phyloP scores from a whole-genome alignment of 768 basidiomycete genomes.

The Cantharellus anzutake region DNA sequence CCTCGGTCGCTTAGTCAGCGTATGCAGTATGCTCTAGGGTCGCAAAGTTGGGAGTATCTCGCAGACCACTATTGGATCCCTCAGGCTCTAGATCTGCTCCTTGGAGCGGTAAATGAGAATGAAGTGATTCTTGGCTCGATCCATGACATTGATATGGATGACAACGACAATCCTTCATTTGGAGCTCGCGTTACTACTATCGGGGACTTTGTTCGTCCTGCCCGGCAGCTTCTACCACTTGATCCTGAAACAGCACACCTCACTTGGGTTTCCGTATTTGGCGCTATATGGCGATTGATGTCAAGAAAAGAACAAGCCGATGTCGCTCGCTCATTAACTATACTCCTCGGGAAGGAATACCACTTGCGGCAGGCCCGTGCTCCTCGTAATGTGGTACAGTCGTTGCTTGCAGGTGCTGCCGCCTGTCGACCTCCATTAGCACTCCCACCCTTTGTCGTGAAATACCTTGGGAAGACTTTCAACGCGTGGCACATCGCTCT shows the following conservation, averaged over 20 bases:
- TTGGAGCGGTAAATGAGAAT: conserved; percentile 41
- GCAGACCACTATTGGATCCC: conserved; percentile 90
- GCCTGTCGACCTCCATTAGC: conserved; percentile 76
- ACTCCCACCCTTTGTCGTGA: conserved; percentile 85
- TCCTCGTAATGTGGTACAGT: conserved; percentile 84
- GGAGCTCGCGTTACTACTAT: conserved; percentile 10
- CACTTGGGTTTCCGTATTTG: conserved; percentile 77
- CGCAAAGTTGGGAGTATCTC: conserved; percentile 89
- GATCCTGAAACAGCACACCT: conserved; percentile 62
- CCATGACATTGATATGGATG: conserved; percentile 4
- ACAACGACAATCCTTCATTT: not conserved
- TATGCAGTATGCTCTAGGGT: conserved; percentile 74
- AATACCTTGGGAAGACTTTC: conserved; percentile 91
- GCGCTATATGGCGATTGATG: conserved; percentile 69
- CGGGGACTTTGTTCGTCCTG: conserved; percentile 43
- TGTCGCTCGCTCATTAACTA: conserved; percentile 75
- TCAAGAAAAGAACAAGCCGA: conserved; percentile 76
- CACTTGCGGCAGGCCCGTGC: conserved; percentile 75
- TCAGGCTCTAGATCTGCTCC: conserved; percentile 71
- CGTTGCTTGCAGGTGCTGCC: conserved; percentile 66
- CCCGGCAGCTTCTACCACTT: conserved; percentile 66
- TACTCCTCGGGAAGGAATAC: conserved; percentile 81
- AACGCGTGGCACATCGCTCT: conserved; percentile 87
- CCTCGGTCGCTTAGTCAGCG: conserved; percentile 67
- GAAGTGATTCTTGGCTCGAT: conserved; percentile 24